Conservation (phyloP, 495 filamentous ascomycete genomes). For the Penicillium coprophilum region DNA sequence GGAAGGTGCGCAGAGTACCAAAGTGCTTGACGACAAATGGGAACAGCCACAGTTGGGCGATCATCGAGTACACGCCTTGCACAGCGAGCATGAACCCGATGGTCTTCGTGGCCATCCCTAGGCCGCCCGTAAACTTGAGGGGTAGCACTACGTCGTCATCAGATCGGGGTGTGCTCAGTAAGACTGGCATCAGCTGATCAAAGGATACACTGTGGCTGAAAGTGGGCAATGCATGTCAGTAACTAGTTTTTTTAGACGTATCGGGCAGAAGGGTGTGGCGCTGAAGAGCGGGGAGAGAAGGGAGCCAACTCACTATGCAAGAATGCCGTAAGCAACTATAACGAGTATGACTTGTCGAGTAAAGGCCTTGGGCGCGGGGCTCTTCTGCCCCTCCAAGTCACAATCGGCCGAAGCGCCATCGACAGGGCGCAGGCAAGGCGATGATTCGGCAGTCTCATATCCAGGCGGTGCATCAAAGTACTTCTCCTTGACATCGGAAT, state of each 20-base stretch:
- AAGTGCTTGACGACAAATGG: slow-evolving; percentile 69
- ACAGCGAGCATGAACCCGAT: slow-evolving; percentile 86
- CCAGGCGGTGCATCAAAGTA: slow-evolving; percentile 58
- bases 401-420: slow-evolving; percentile 32
- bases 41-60: slow-evolving; percentile 78
- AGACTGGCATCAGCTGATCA: slow-evolving; percentile 89
- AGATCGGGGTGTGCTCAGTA: slow-evolving; percentile 74
- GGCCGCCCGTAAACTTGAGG: slow-evolving; percentile 86
- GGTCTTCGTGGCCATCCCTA: slow-evolving; percentile 73
- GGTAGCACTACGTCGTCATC: slow-evolving; percentile 59
- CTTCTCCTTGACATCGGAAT: slow-evolving; percentile 43
- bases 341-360: slow-evolving; percentile 78
- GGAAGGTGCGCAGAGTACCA: slow-evolving; percentile 76
- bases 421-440: slow-evolving; percentile 53
- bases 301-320: slow-evolving; percentile 79
- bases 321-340: slow-evolving; percentile 85
- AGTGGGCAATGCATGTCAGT: slow-evolving; percentile 29
- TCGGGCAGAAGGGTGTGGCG: slow-evolving; percentile 4
- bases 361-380: slow-evolving; percentile 57
- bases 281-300: neutral
- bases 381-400: slow-evolving; percentile 49
- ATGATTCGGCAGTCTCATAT: slow-evolving; percentile 67
- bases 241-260: slow-evolving; percentile 5
- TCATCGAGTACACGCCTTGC: slow-evolving; percentile 88
- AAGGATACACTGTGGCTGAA: slow-evolving; percentile 87